Conservation (phyloP, 2,329 filamentous ascomycete genomes). For the Fusarium humuli region DNA sequence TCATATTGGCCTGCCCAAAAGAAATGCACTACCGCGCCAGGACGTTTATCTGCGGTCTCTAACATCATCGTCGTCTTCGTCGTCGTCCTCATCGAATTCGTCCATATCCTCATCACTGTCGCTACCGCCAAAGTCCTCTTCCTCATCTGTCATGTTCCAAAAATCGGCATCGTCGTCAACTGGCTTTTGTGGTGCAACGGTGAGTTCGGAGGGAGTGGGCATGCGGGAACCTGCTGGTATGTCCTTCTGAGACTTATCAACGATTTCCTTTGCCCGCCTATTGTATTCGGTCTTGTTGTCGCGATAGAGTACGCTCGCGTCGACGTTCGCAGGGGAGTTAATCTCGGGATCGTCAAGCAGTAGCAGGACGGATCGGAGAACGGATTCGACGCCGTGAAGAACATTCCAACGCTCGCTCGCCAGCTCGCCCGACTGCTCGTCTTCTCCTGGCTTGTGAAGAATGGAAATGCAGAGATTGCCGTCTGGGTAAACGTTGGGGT, state of each 20-base stretch:
- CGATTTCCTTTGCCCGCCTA: conserved; percentile 73
- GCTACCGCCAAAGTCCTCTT: conserved; percentile 82
- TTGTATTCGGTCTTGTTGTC: conserved; percentile 79
- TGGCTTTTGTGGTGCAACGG: conserved; percentile 69
- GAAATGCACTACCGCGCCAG: neutral
- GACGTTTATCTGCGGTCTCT: conserved; percentile 44
- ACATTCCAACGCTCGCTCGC: conserved; percentile 96
- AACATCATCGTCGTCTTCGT: conserved; percentile 62
- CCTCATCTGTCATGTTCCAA: conserved; percentile 81
- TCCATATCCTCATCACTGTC: conserved; percentile 74
- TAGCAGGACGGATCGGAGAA: conserved; percentile 90
- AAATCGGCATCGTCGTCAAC: conserved; percentile 81
- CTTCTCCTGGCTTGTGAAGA: conserved; percentile 90
- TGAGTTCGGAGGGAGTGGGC: conserved; percentile 77
- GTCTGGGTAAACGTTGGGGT: conserved; percentile 94
- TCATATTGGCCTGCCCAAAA: neutral
- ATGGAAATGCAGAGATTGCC: conserved; percentile 97
- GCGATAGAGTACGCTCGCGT: conserved; percentile 87
- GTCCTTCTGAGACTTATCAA: conserved; percentile 79
- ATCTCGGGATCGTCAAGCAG: conserved; percentile 95
- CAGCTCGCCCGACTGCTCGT: conserved; percentile 89
- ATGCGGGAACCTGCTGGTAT: conserved; percentile 84
- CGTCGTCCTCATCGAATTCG: conserved; percentile 69
- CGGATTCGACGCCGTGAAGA: conserved; percentile 92
- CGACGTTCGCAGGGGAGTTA: conserved; percentile 93